Evolutionary conservation across 2,329 filamentous ascomycete genomes (phyloP).

Genomic region (Arachnopeziza araneosa): DNA sequence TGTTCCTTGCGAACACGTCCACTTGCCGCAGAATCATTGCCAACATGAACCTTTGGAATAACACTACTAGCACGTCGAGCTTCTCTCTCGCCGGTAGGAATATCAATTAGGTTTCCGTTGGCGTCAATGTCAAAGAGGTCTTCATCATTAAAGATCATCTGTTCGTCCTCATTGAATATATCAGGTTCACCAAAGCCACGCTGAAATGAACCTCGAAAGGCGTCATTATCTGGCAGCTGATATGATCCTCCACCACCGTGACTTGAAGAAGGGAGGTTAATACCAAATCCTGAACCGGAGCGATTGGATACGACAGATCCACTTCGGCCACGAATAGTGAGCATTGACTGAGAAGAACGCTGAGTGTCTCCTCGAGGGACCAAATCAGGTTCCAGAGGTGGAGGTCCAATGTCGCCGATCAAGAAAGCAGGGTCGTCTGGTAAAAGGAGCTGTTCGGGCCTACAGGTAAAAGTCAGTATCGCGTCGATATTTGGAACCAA

Average conservation of each 20-base stretch:
- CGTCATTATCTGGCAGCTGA: conserved; percentile 24
- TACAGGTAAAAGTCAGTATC: conserved; percentile 32
- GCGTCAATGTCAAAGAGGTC: conserved; percentile 56
- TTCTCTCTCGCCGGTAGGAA: conserved; percentile 26
- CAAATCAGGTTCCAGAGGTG: conserved; percentile 48
- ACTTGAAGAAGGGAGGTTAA: conserved; percentile 45
- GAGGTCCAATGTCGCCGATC: conserved; percentile 49
- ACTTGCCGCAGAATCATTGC: conserved; percentile 34
- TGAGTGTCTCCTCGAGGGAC: conserved; percentile 15
- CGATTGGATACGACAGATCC: conserved; percentile 17
- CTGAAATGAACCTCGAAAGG: conserved; percentile 28
- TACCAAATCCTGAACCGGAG: conserved; percentile 34
- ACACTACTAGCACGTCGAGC: conserved; percentile 14
- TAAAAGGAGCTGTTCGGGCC: conserved; percentile 70
- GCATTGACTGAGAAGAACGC: conserved; percentile 27
- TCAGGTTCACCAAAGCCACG: conserved; percentile 23
- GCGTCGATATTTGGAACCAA: not conserved
- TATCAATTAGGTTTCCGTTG: conserved; percentile 52
- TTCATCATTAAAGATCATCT: conserved; percentile 42
- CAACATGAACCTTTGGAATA: conserved; percentile 11
- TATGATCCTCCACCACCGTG: conserved; percentile 33
- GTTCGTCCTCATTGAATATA: conserved; percentile 34
- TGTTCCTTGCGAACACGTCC: conserved; percentile 37
- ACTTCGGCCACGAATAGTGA: conserved; percentile 28
- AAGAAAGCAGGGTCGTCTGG: conserved; percentile 79